Evolutionary conservation across 2,329 filamentous ascomycete genomes (phyloP), one percentile per base, ranked within the genome.

Genomic region (Sporothrix humicola): DNA sequence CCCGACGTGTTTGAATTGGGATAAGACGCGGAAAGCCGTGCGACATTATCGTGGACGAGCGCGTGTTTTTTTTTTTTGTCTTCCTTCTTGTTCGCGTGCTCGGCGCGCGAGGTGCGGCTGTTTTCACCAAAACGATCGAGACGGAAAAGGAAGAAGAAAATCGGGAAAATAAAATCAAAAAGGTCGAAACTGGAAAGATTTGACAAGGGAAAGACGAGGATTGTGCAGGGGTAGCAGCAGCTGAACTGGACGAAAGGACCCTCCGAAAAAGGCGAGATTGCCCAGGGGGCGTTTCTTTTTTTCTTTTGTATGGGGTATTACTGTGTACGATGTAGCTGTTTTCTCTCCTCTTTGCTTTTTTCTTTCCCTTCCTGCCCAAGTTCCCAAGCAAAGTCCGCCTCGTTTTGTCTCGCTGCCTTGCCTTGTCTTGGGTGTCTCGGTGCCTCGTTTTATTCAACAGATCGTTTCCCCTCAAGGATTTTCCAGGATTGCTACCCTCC

Each of bases 81-180:
- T 37, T 5, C 31, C 59, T n/a, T 17, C 48, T 23, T n/a, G 44
- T 12, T 10, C 44, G 20, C n/a, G 37, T 23, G 26, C 31, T 15
- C 13, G 31, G n/a, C 26, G 44, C 69, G 56, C 71, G 37, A 66
- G 59, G 46, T 72, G 71, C 71, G 71, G 71, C 71, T 66, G 61
- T 65, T 42, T 44, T 65, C 17, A 31, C 20, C 58, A 2, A 61
- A 65, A 44, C 12, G 17, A 37, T 37, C 31, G 31, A 37, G 13
- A 37, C 3, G n/a, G 13, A 50, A 23, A 31, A 15, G 12, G 20
- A 56, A 13, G 1, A 15, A 26, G 44, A 50, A 52, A 26, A 26
- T 7, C 3, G 12, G 17, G 20, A 68, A 52, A 12, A 12, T 15
- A 23, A 50, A 48, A 46, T 46, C n/a, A 56, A 56, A 12, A 52